These are phyloP conservation scores for Cordyceps militaris DNA, from an alignment of 2,329 filamentous ascomycete species.

Conservation along the genomic window DNA sequence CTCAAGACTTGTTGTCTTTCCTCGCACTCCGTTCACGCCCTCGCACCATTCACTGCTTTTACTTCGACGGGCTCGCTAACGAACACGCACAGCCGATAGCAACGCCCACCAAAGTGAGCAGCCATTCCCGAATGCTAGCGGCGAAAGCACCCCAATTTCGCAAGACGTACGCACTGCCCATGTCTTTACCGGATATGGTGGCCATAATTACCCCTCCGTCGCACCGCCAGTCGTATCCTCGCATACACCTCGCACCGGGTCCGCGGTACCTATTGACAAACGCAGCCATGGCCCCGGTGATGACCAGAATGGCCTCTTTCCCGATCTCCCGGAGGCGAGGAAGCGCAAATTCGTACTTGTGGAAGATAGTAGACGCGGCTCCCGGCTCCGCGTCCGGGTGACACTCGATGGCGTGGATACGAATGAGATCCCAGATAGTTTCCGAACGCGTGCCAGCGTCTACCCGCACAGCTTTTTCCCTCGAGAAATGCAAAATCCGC, in stretches of 20 bases:
- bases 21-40: slow-evolving; percentile 1
- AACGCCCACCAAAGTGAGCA: background rate
- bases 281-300: slow-evolving; percentile 24
- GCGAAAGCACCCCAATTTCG: background rate
- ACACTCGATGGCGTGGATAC: slow-evolving; percentile 91
- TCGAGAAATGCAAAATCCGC: slow-evolving; percentile 83
- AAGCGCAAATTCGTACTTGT: slow-evolving; percentile 95
- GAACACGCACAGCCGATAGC: background rate
- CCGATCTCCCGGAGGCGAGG: slow-evolving; percentile 81
- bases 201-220: slow-evolving; percentile 50
- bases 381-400: slow-evolving; percentile 79
- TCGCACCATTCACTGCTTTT: background rate
- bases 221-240: slow-evolving; percentile 55
- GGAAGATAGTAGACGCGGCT: slow-evolving; percentile 76
- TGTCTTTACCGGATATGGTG: slow-evolving; percentile 62
- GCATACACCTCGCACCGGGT: slow-evolving; percentile 34
- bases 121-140: background rate
- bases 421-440: slow-evolving; percentile 92
- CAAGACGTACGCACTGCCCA: slow-evolving; percentile 64
- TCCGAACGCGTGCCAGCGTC: slow-evolving; percentile 82
- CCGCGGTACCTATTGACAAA: slow-evolving; percentile 40
- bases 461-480: slow-evolving; percentile 90
- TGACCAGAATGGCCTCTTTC: slow-evolving; percentile 60
- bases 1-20: background rate
- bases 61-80: slow-evolving; percentile 3